Conservation (phyloP, 495 filamentous ascomycete genomes). For the Halenospora varia region DNA sequence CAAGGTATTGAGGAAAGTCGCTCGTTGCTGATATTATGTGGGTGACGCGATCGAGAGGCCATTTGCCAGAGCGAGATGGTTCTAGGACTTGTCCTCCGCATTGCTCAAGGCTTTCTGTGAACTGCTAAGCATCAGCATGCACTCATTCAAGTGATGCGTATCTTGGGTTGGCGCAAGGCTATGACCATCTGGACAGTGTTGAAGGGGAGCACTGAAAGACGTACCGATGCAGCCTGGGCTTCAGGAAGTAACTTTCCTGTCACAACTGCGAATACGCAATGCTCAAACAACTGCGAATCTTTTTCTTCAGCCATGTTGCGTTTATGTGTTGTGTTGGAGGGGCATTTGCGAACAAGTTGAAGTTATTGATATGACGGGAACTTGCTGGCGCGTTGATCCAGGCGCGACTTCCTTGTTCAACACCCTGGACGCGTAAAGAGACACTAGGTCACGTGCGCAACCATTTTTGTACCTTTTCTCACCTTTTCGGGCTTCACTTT, state of each 20-base stretch:
- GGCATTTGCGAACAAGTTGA: neutral
- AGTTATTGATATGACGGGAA: neutral
- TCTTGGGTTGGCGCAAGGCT: no score
- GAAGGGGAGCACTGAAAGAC: constrained; percentile 32
- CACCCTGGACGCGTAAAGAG: no score
- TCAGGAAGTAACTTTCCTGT: constrained; percentile 37
- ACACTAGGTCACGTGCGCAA: no score
- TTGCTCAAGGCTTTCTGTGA: constrained; percentile 31
- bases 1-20: constrained; percentile 81
- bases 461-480: no score
- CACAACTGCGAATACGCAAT: constrained; percentile 42
- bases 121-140: constrained; percentile 15
- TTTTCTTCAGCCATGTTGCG: constrained; percentile 38
- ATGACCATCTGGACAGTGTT: no score
- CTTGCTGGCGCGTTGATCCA: no score
- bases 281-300: constrained; percentile 28
- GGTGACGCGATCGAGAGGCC: constrained; percentile 58
- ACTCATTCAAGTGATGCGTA: neutral
- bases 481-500: no score
- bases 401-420: no score
- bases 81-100: constrained; percentile 52
- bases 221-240: constrained; percentile 41
- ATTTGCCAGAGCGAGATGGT: constrained; percentile 36
- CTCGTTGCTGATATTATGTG: constrained; percentile 82
- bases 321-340: neutral